A percentile compares a stretch with the other conserved stretches of the same genome.
Conservation (phyloP, 148 eudicot species). For the Rhododendron simsii region DNA sequence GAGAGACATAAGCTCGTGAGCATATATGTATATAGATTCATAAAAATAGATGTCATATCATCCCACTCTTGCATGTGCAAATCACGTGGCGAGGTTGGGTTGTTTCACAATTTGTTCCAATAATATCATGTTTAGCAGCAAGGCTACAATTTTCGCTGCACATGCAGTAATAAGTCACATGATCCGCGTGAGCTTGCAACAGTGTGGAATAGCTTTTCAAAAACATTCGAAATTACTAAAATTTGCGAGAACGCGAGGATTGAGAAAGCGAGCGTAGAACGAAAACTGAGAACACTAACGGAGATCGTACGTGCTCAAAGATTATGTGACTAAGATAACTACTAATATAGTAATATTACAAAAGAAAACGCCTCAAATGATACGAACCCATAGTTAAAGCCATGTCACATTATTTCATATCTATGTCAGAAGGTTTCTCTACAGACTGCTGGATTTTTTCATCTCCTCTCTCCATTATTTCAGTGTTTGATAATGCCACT, state of each 20-base stretch:
- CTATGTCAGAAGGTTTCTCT: neutral
- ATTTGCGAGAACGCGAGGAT: no score
- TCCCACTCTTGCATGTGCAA: neutral
- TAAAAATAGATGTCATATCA: neutral
- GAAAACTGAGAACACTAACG: no score
- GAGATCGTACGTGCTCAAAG: no score
- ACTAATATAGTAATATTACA: neutral
- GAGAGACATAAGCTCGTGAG: neutral
- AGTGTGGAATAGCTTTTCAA: no score
- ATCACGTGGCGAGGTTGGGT: neutral
- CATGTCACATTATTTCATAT: neutral
- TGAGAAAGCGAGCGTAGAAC: no score
- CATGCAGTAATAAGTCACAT: no score
- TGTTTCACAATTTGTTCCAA: neutral
- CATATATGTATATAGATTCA: neutral
- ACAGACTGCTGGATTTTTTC: neutral
- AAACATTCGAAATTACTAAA: no score
- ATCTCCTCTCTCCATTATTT: no score
- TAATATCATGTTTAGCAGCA: neutral
- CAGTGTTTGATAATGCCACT: no score
- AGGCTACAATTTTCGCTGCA: neutral
- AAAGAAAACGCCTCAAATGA: neutral
- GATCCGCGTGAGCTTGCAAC: no score
- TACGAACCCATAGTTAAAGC: neutral
- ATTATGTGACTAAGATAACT: neutral